Conservation (phyloP, 768 basidiomycete species). For the Botryobasidium botryosum region DNA sequence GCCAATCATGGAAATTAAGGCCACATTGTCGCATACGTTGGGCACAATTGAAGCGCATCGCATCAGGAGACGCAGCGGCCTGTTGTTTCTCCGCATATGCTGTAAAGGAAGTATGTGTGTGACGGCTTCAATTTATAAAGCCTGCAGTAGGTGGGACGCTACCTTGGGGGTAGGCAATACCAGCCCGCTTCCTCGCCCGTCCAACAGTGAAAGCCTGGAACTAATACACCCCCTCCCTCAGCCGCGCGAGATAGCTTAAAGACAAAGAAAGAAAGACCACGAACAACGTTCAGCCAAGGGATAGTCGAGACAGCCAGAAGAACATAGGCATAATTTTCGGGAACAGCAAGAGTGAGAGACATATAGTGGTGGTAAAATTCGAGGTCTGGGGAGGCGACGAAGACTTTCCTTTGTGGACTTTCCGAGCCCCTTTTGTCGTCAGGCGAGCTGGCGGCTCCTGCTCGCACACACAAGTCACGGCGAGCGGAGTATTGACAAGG, state of each 20-base stretch:
- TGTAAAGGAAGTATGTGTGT: not conserved
- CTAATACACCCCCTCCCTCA: too few species aligned
- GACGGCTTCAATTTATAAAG: not conserved
- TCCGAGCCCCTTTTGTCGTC: too few species aligned
- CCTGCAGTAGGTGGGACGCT: not conserved
- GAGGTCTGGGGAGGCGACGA: too few species aligned
- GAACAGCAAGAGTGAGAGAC: not conserved
- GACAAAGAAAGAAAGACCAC: too few species aligned
- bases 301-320: not conserved
- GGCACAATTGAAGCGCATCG: conserved; percentile 9
- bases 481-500: too few species aligned
- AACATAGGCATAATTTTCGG: conserved; percentile 6
- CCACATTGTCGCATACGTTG: not conserved
- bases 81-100: conserved; percentile 5
- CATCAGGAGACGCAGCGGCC: too few species aligned
- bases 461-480: too few species aligned
- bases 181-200: not conserved
- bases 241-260: too few species aligned
- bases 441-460: too few species aligned
- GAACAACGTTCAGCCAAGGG: conserved; percentile 2
- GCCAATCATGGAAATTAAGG: not conserved
- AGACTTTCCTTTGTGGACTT: too few species aligned
- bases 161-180: conserved; percentile 5
- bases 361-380: too few species aligned
- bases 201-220: not conserved